These are phyloP conservation scores for Hirsutella rhossiliensis DNA, from an alignment of 2,329 filamentous ascomycete species.

Conservation along the genomic window DNA sequence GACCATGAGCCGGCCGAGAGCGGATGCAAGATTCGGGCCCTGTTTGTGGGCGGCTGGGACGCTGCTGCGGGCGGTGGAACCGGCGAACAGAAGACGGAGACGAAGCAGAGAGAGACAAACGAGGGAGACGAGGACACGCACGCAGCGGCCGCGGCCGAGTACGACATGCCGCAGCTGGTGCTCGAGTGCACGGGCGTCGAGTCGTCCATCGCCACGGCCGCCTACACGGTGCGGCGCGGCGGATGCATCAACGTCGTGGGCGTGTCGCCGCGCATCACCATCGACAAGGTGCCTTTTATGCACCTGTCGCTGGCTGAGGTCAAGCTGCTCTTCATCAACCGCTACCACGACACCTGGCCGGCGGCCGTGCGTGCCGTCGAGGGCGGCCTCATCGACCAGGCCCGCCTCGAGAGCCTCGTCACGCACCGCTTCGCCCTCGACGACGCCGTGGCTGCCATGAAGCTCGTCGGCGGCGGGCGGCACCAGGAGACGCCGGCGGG, in stretches of 20 bases:
- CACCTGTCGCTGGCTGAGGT: conserved; percentile 53
- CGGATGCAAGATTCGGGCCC: conserved; percentile 35
- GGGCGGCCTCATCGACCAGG: conserved; percentile 48
- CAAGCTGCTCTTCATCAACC: conserved; percentile 57
- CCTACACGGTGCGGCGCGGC: conserved; percentile 42
- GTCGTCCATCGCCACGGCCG: conserved; percentile 47
- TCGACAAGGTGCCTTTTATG: conserved; percentile 59
- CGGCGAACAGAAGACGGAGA: conserved; percentile 1
- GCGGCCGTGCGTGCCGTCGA: conserved; percentile 48
- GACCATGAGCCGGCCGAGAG: conserved; percentile 34
- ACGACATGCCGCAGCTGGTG: conserved; percentile 43
- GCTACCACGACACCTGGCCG: conserved; percentile 60
- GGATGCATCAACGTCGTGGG: conserved; percentile 53
- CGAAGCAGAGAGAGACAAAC: too few species aligned
- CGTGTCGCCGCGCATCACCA: conserved; percentile 41
- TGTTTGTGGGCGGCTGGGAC: conserved; percentile 30
- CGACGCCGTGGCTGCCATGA: conserved; percentile 38
- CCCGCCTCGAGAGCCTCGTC: conserved; percentile 29
- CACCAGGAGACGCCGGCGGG: not conserved
- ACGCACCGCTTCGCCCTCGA: conserved; percentile 53
- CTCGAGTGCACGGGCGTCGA: conserved; percentile 57
- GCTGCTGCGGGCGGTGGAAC: not conserved
- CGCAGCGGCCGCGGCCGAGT: conserved; percentile 30
- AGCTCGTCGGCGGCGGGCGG: conserved; percentile 9
- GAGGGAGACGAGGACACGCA: too few species aligned